Conservation (phyloP, 352 stramenopile species). For the Globisporangium splendens region DNA sequence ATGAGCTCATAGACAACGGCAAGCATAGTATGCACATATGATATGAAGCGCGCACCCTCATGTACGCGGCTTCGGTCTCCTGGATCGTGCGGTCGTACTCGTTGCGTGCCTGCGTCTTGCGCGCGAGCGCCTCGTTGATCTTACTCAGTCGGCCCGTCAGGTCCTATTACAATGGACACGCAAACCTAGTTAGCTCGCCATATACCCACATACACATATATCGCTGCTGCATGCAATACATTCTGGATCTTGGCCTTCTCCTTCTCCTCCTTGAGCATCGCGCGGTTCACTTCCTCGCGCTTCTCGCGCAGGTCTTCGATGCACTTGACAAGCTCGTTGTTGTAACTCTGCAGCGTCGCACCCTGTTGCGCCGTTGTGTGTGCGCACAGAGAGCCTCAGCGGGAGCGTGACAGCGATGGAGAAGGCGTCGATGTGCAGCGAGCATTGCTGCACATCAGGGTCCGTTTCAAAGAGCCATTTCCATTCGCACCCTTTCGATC, state of each 20-base stretch:
- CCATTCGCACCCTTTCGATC: too few species aligned
- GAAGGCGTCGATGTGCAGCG: too few species aligned
- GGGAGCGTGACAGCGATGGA: too few species aligned
- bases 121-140: conserved; percentile 89
- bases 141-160: conserved; percentile 88
- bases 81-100: conserved; percentile 94
- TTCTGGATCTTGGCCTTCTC: conserved; percentile 95
- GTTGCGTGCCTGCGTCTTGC: conserved; percentile 88
- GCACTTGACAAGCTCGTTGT: conserved; percentile 95
- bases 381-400: too few species aligned
- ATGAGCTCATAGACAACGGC: too few species aligned
- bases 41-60: conserved; percentile 89
- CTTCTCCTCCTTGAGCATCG: conserved; percentile 93
- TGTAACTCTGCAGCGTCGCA: conserved; percentile 94
- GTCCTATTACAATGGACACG: too few species aligned
- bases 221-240: conserved; percentile 16
- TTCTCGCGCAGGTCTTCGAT: conserved; percentile 93
- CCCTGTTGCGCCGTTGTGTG: conserved; percentile 84
- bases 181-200: too few species aligned
- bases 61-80: conserved; percentile 93
- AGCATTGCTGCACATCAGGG: too few species aligned
- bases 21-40: too few species aligned
- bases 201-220: not conserved
- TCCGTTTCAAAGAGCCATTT: too few species aligned
- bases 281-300: conserved; percentile 88